A percentile compares a stretch with the other conserved stretches of the same genome.
Conservation (phyloP, 805 yeast species). For the Myxozyma mucilagina region DNA sequence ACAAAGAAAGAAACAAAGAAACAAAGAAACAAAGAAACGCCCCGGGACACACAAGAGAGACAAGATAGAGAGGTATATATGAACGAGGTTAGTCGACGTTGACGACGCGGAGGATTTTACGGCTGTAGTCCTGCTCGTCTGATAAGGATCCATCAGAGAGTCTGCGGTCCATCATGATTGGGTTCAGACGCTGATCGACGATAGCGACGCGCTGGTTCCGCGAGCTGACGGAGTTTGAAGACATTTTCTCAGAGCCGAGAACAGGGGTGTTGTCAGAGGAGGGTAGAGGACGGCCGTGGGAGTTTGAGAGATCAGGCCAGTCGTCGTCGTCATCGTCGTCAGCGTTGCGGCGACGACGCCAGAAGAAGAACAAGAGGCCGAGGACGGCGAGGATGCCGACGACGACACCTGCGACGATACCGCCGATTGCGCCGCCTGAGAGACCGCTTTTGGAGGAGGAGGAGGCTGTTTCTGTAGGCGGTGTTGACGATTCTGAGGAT, state of each 20-base stretch:
- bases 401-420: slow-evolving; percentile 58
- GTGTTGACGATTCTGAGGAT: slow-evolving; percentile 16
- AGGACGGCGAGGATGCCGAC: slow-evolving; percentile 48
- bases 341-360: slow-evolving; percentile 45
- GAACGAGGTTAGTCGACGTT: slow-evolving; percentile 62
- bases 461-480: slow-evolving; percentile 6
- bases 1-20: too few species aligned
- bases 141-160: slow-evolving; percentile 80
- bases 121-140: slow-evolving; percentile 77
- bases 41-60: background rate
- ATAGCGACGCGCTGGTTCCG: slow-evolving; percentile 32
- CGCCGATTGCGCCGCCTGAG: slow-evolving; percentile 58
- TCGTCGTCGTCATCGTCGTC: slow-evolving; percentile 46
- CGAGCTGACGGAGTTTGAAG: slow-evolving; percentile 25
- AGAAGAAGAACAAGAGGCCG: slow-evolving; percentile 46
- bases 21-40: background rate
- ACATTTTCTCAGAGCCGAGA: slow-evolving; percentile 11
- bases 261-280: background rate
- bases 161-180: slow-evolving; percentile 78
- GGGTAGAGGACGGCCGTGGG: slow-evolving; percentile 7
- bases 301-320: slow-evolving; percentile 18
- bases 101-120: slow-evolving; percentile 81
- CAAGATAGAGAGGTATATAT: background rate
- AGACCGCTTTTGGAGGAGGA: slow-evolving; percentile 17
- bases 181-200: slow-evolving; percentile 68